Base-by-base conservation (phyloP, 2,329 filamentous ascomycete species). In the Sclerotinia nivalis region DNA sequence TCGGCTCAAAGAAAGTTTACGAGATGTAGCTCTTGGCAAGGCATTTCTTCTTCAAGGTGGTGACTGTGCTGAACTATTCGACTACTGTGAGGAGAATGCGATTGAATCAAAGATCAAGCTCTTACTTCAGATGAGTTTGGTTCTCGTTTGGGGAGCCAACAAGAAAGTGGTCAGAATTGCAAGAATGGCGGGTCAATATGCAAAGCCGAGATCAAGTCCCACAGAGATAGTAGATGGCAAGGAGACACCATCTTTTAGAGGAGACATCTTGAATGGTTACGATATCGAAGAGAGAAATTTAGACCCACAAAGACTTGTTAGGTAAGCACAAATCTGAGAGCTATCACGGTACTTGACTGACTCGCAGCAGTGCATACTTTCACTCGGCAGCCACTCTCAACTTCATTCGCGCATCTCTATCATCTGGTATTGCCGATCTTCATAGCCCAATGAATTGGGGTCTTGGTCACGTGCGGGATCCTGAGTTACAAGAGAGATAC, bases 51-150 rank as follows among this genome's bases (percentile, higher is more conserved):
- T 99, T 5, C 96, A 99, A 82, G 96, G 96, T 71, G 96, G 95
- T 72, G 96, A 99, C 82, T 99, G 96, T 78, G 96, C 96, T 22
- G 96, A 99, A 83, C 87, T 98, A 13, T 99, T 99, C 78, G 93
- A 96, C 80, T 99, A 99, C 84, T 99, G 96, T 81, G 90, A 92
- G 76, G 91, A 93, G 79, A 87, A 87, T 20, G 91, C 92, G 74
- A 97, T 99, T 75, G 93, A 98, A 82, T 91, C 93, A 73, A 99
- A 98, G 84, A 93, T 98, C 81, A 98, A 98, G 83, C 87, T 99
- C 37, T 86, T 99, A 43, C 84, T 99, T 71, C 96, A 99, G 82
- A 98, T 99, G 95, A 97, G 93, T 74, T 83, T 99, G 75, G 93
- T 99, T 1, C 85, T 99, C 71, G 94, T 98, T 79, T 97, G 94